Evolutionary conservation across 495 filamentous ascomycete genomes (phyloP).

Genomic region (Neurospora sp.): DNA sequence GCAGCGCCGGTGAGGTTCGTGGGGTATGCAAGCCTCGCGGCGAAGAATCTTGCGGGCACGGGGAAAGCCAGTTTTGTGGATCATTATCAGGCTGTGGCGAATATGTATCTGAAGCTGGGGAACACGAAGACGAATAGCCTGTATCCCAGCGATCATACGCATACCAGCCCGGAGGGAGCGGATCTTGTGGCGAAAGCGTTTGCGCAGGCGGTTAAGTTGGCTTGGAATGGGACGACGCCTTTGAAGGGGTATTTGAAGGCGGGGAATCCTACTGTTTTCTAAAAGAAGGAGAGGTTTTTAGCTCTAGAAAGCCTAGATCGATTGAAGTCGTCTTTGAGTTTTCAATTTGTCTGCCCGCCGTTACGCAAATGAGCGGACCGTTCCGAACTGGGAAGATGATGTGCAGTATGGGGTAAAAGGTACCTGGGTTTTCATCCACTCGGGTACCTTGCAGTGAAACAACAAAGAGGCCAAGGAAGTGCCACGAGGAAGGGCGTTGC

Average conservation of each 20-base stretch:
- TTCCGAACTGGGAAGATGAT: not conserved
- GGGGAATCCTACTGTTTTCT: constrained; percentile 14
- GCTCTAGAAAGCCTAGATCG: too few relatives aligned
- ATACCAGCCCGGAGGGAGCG: constrained; percentile 51
- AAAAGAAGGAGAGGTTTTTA: not conserved
- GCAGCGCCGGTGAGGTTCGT: constrained; percentile 40
- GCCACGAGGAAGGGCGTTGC: not conserved
- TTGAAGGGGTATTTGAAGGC: constrained; percentile 15
- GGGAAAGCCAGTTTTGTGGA: constrained; percentile 46
- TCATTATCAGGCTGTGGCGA: constrained; percentile 47
- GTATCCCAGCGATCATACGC: constrained; percentile 55
- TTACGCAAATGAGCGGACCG: not conserved
- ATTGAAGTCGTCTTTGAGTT: too few relatives aligned
- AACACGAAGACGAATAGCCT: constrained; percentile 35
- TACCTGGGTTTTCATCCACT: not conserved
- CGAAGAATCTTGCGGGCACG: constrained; percentile 23
- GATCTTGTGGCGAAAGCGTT: constrained; percentile 51
- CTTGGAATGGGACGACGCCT: constrained; percentile 25
- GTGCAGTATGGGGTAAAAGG: not conserved
- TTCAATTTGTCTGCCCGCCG: too few relatives aligned
- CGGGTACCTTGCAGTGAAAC: not conserved
- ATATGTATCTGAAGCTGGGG: constrained; percentile 40
- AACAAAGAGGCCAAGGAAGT: not conserved
- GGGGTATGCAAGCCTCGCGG: constrained; percentile 43
- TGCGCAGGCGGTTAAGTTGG: constrained; percentile 47